Base-by-base conservation (phyloP, 495 filamentous ascomycete species). In the Aspergillus biplanus region DNA sequence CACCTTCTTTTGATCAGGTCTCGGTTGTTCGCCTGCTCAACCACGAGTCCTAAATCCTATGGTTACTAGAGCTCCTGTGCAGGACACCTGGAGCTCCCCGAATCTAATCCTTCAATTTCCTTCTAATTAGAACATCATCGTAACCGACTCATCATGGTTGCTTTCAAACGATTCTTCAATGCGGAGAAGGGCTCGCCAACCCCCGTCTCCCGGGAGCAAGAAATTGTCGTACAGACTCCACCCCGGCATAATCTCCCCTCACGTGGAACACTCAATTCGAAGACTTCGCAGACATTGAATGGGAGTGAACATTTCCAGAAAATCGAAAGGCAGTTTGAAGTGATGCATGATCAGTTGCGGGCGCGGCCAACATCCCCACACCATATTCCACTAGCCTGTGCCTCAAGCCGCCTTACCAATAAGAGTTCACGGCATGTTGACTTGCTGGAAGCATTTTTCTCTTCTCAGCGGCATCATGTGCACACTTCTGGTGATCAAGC, bases 271-370 rank as follows among this genome's bases (percentile, higher is more conserved):
- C 35, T 52, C n/a, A 53, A 58, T 18, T 18, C 56, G 18, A 69
- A 57, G 52, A 37, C 59, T 12, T 54, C 67, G 13, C 66, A 64
- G 32, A 50, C 68, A 16, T 58, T 71, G 35, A 67, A 71, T 62
- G 63, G 71, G 46, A 70, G 68, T 27, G 69, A 72, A 46, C 73
- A 74, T 52, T 79, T 76, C 48, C 71, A 78, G 33, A 71, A 73
- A 33, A 75, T 79, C 27, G 78, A 80, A 33, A 72, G 71, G 57
- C 74, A 81, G 56, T 78, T 79, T 53, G 76, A 78, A 61, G 69
- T 73, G 68, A 63, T 78, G 64, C 74, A 80, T 58, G 71, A 76
- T 37, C 67, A 71, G 27, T 66, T 81, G 21, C 69, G 62, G 11
- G 37, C 65, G 33, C 65, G 72, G 21, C 74, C 78, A 2, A 46